Evolutionary conservation across 768 basidiomycete genomes (phyloP).

Genomic region (Suillus plorans): DNA sequence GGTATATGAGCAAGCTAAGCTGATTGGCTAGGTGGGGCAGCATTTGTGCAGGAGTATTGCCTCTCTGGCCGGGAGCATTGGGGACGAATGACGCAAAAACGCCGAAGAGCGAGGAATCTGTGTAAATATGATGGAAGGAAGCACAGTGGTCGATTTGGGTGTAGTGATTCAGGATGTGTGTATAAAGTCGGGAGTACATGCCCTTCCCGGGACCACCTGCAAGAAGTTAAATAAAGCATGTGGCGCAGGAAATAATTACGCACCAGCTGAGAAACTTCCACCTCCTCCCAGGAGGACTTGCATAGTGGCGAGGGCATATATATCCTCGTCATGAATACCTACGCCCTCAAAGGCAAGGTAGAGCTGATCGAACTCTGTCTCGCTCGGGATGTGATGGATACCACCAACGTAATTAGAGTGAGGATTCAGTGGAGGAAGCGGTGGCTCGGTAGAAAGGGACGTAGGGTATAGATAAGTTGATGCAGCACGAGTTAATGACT

Average conservation of each 20-base stretch:
- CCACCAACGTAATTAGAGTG: conserved; percentile 82
- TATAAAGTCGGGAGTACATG: conserved; percentile 98
- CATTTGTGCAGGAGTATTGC: conserved; percentile 68
- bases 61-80: conserved; percentile 50
- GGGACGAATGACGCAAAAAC: conserved; percentile 85
- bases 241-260: conserved; percentile 11
- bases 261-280: conserved; percentile 92
- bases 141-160: conserved; percentile 93
- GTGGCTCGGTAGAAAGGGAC: conserved; percentile 15
- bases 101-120: conserved; percentile 91
- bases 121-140: conserved; percentile 97
- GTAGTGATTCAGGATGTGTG: conserved; percentile 93
- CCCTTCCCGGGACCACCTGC: conserved; percentile 95
- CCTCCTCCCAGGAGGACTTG: conserved; percentile 95
- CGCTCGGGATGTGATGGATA: conserved; percentile 63
- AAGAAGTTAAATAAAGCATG: conserved; percentile 9
- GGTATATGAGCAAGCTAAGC: conserved; percentile 77
- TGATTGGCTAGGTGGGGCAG: conserved; percentile 87
- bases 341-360: conserved; percentile 93
- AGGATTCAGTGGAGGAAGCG: conserved; percentile 16
- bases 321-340: conserved; percentile 87
- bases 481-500: conserved; percentile 74
- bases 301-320: conserved; percentile 91
- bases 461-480: conserved; percentile 64
- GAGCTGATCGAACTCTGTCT: conserved; percentile 84